Base-by-base conservation (phyloP, 306 rosid species). In the Lagenaria siceraria region DNA sequence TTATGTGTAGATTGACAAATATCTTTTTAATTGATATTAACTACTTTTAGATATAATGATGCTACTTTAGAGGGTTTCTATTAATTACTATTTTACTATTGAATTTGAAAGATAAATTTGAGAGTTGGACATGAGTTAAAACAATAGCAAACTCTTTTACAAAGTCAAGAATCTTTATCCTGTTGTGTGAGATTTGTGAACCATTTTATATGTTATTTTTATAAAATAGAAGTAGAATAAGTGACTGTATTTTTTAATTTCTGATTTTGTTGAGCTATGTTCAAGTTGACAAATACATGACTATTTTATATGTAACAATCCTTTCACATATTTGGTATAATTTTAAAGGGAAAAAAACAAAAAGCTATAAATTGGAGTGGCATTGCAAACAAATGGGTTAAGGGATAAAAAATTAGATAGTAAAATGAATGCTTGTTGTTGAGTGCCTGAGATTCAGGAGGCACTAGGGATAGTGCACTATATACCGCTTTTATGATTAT, bases 391-490 rank as follows among this genome's bases (percentile, higher is more conserved):
- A 72, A 46, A 72, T 72, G 51, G 1, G 29, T 17, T 69, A 22
- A 69, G 29, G 75, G 58, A 36, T 8, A 25, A 15, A 68, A 25
- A 7, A 22, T 12, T 18, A 3, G 40, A 48, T 14, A 48, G 25
- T 15, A 46, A 71, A 15, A 11, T 19, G 48, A 71, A 71, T 71
- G 35, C 14, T 48, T 12, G 29, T 29, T 17, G 77, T 33, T 19
- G 46, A 52, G 77, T 73, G 77, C 48, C 62, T 52, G 46, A 73
- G 77, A 73, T 73, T 73, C 62, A 17, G 77, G 77, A 73, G 77
- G 62, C 48, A 52, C 48, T 73, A 73, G 38, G 62, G 62, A 51
- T 51, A 51, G 77, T 73, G 77, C 62, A 17, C 77, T n/a, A 72
- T 17, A 17, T 25, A 8, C 60, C 40, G 25, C 77, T 72, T 72